A percentile compares a stretch with the other conserved stretches of the same genome.
Evolutionary conservation across 1,284 basidiomycete species (phyloP).

Genomic region (Peniophora sp.): DNA sequence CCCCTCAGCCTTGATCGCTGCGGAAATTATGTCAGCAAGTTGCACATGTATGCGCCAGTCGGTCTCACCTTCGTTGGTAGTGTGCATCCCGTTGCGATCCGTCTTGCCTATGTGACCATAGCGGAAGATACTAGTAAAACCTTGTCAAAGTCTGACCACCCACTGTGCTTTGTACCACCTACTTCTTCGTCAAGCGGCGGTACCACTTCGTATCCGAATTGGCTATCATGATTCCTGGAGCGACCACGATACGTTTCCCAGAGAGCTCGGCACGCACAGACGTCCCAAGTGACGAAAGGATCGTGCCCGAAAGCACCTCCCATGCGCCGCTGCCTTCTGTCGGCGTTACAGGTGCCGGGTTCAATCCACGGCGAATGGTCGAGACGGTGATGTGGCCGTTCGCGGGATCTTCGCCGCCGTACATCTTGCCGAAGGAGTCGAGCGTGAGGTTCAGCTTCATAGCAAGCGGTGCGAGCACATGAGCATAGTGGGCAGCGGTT

Average conservation of each 20-base stretch:
- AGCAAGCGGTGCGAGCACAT: conserved; percentile 23
- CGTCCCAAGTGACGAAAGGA: background rate
- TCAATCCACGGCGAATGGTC: conserved; percentile 26
- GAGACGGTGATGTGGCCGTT: conserved; percentile 13
- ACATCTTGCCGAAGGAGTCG: conserved; percentile 34
- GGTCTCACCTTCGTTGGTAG: conserved; percentile 15
- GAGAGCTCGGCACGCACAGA: background rate
- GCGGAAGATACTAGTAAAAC: conserved; percentile 37
- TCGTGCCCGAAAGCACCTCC: conserved; percentile 27
- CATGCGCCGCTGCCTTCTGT: conserved; percentile 28
- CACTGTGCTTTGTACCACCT: background rate
- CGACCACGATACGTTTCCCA: conserved; percentile 22
- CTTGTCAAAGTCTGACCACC: conserved; percentile 36
- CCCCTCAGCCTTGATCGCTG: conserved; percentile 11
- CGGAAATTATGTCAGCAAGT: background rate
- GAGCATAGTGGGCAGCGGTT: conserved; percentile 19
- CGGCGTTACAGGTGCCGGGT: conserved; percentile 41
- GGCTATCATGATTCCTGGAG: conserved; percentile 18
- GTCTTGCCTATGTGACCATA: conserved; percentile 27
- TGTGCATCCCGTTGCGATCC: conserved; percentile 39
- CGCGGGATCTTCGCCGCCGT: conserved; percentile 20
- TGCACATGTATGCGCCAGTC: conserved; percentile 24
- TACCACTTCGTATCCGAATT: conserved; percentile 2
- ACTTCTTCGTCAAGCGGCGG: background rate
- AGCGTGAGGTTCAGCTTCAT: conserved; percentile 37